Evolutionary conservation across 345 rosid genomes (phyloP).

Genomic region (Anacardium occidentale): DNA sequence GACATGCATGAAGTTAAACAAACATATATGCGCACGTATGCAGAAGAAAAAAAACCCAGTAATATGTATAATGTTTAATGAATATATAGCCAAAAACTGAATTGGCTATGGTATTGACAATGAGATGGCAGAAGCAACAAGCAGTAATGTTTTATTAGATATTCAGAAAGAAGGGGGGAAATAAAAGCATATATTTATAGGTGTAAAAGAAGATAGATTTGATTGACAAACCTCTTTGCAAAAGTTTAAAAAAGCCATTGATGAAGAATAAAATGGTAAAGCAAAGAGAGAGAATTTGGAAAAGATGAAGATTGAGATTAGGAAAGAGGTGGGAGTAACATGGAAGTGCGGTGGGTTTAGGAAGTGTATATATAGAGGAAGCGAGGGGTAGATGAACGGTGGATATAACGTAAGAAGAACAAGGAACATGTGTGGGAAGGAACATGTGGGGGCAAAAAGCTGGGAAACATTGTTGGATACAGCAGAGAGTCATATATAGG

Average conservation of each 20-base stretch:
- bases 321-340: background rate
- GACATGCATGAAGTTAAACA: too few relatives aligned
- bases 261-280: background rate
- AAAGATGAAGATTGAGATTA: background rate
- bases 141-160: too few relatives aligned
- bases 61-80: too few relatives aligned
- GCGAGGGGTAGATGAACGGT: background rate
- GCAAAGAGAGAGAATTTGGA: background rate
- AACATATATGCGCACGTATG: too few relatives aligned
- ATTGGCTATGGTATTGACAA: too few relatives aligned
- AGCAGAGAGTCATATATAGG: background rate
- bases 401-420: background rate
- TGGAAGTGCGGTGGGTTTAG: background rate
- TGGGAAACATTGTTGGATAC: conserved; percentile 23
- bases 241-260: conserved; percentile 32
- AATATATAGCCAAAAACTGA: too few relatives aligned
- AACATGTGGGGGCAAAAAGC: conserved; percentile 7
- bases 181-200: background rate
- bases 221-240: conserved; percentile 33
- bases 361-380: conserved; percentile 24
- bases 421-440: background rate
- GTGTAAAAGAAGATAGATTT: background rate
- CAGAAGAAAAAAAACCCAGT: too few relatives aligned
- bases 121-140: too few relatives aligned
- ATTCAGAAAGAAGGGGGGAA: too few relatives aligned